phyloP scores from a whole-genome alignment of 2,329 filamentous ascomycete genomes.

The Paecilomyces formosus region DNA sequence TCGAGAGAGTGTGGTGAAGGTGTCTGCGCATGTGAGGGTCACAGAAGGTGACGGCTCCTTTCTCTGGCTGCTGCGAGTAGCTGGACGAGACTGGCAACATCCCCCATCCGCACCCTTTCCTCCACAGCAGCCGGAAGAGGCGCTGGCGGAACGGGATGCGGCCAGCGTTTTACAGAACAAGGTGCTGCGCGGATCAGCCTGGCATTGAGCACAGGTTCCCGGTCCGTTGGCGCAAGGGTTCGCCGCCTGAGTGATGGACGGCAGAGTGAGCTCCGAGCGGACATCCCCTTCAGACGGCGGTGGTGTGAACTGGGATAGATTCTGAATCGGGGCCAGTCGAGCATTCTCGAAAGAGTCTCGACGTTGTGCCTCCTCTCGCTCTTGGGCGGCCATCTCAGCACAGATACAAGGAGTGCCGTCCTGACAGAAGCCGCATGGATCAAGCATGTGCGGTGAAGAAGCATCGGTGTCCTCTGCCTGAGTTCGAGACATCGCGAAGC shows the following conservation, averaged over 20 bases:
- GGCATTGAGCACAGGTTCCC: conserved; percentile 71
- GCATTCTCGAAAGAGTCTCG: conserved; percentile 37
- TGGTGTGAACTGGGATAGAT: conserved; percentile 43
- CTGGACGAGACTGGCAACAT: conserved; percentile 49
- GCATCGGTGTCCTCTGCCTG: conserved; percentile 13
- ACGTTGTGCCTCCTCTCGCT: conserved; percentile 27
- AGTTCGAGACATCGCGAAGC: conserved; percentile 46
- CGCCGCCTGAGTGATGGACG: conserved; percentile 26
- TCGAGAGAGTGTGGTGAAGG: conserved; percentile 70
- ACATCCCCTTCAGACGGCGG: conserved; percentile 52
- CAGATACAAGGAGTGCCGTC: conserved; percentile 78
- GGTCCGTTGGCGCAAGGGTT: conserved; percentile 58
- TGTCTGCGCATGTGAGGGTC: conserved; percentile 66
- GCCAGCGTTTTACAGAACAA: conserved; percentile 78
- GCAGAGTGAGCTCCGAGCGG: conserved; percentile 43
- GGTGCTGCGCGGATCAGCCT: conserved; percentile 68
- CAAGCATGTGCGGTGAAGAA: conserved; percentile 40
- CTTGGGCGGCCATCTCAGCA: conserved; percentile 54
- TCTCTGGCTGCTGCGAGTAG: conserved; percentile 15
- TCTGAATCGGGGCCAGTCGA: conserved; percentile 39
- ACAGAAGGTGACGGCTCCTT: conserved; percentile 33
- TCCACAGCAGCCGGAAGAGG: conserved; percentile 53
- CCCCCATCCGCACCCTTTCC: conserved; percentile 53
- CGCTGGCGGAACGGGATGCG: conserved; percentile 44
- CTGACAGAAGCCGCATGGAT: conserved; percentile 75